Evolutionary conservation across 805 yeast species (phyloP).

Genomic region (Starmerella gropengiesseri): DNA sequence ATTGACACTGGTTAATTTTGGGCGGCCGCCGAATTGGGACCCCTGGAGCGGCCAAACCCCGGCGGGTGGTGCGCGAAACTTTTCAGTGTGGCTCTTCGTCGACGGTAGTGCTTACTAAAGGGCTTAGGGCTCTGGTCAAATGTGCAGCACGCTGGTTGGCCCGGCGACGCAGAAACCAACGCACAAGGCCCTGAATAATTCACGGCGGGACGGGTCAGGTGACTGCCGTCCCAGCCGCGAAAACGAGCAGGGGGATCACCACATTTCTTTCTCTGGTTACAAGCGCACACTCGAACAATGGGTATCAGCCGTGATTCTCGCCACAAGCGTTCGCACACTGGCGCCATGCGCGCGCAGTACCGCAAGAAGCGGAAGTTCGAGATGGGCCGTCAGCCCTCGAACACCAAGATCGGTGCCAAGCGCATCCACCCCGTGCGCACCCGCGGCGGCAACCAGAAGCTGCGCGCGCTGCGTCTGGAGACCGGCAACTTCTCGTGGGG

Average conservation of each 20-base stretch:
- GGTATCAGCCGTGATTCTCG: conserved; percentile 99
- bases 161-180: neutral
- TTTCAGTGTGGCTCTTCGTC: neutral
- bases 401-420: conserved; percentile 98
- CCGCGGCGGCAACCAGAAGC: conserved; percentile 99
- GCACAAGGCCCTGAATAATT: conserved; percentile 1
- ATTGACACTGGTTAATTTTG: neutral
- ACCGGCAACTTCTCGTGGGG: conserved; percentile 93
- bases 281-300: conserved; percentile 43
- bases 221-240: neutral
- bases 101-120: neutral
- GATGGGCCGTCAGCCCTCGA: conserved; percentile 98
- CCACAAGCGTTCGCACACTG: conserved; percentile 99
- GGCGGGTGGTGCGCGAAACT: neutral
- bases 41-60: neutral
- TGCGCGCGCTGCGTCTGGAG: conserved; percentile 99
- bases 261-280: conserved; percentile 9
- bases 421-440: conserved; percentile 99
- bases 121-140: conserved; percentile 2
- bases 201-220: conserved; percentile 1
- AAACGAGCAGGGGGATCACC: conserved; percentile 12
- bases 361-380: conserved; percentile 99
- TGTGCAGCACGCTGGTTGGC: neutral
- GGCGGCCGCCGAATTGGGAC: neutral
- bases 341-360: conserved; percentile 99